Evolutionary conservation across 805 yeast genomes (phyloP).

Genomic region (Candida sphagnicola): DNA sequence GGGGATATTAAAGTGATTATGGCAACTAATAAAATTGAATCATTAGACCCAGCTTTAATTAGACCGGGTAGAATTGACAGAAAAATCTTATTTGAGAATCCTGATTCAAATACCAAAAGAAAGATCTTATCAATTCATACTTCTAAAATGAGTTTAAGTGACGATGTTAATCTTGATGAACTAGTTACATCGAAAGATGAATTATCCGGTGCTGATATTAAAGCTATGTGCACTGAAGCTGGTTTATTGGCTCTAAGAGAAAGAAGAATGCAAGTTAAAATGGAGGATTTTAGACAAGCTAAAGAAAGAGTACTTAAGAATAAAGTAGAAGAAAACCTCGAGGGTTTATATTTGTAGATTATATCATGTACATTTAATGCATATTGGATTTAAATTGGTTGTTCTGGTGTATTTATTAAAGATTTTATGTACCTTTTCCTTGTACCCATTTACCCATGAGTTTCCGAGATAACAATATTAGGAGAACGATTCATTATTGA

Average conservation of each 20-base stretch:
- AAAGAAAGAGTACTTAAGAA: conserved; percentile 94
- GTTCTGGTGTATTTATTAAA: too few species aligned
- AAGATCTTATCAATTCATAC: conserved; percentile 92
- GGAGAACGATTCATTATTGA: too few species aligned
- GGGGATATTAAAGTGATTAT: conserved; percentile 96
- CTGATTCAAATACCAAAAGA: conserved; percentile 88
- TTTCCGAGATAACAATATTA: too few species aligned
- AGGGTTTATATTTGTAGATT: conserved; percentile 74
- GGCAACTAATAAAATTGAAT: conserved; percentile 96
- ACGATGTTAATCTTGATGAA: conserved; percentile 85
- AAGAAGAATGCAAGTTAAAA: conserved; percentile 95
- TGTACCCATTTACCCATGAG: too few species aligned
- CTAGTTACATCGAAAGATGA: conserved; percentile 90
- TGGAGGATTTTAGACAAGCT: conserved; percentile 88
- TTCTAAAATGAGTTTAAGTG: conserved; percentile 83
- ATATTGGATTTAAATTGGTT: neutral
- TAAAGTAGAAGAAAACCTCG: conserved; percentile 93
- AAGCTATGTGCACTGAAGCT: conserved; percentile 97
- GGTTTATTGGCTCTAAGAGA: conserved; percentile 94
- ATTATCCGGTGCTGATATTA: conserved; percentile 94
- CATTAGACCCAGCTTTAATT: conserved; percentile 91
- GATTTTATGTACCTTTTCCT: too few species aligned
- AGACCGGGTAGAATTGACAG: conserved; percentile 98
- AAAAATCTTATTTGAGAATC: conserved; percentile 92
- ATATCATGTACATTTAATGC: conserved; percentile 1